Evolutionary conservation across 257 asterid genomes (phyloP).

Genomic region (Fraxinus anomala): DNA sequence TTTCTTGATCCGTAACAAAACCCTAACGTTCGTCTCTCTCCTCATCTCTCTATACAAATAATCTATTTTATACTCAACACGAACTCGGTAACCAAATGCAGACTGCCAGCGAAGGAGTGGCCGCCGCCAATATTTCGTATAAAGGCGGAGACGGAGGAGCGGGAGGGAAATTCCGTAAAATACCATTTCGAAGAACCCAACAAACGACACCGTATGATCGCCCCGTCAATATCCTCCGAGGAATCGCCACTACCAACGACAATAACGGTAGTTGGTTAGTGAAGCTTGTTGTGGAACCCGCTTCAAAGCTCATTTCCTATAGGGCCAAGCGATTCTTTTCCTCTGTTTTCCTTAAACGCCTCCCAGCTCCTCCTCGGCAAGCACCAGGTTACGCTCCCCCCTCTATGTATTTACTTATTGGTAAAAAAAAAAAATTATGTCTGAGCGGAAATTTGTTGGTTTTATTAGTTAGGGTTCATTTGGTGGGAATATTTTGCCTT

Average conservation of each 20-base stretch:
- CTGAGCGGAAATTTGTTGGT: background rate
- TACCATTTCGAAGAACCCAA: slow-evolving; percentile 48
- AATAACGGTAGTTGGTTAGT: slow-evolving; percentile 54
- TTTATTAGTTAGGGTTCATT: background rate
- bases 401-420: background rate
- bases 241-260: slow-evolving; percentile 10
- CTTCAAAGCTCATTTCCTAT: slow-evolving; percentile 61
- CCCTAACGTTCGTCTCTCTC: background rate
- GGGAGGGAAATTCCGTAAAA: slow-evolving; percentile 80
- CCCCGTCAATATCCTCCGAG: slow-evolving; percentile 42
- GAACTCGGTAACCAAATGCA: slow-evolving; percentile 46
- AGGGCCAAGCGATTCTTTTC: slow-evolving; percentile 71
- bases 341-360: slow-evolving; percentile 59
- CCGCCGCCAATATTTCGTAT: slow-evolving; percentile 37
- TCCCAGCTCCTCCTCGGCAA: slow-evolving; percentile 46
- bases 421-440: background rate
- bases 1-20: background rate
- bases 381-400: slow-evolving; percentile 42
- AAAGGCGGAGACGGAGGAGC: slow-evolving; percentile 49
- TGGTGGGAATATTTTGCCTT: background rate
- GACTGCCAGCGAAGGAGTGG: slow-evolving; percentile 57
- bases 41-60: background rate
- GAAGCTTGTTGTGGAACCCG: slow-evolving; percentile 82
- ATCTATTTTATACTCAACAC: background rate
- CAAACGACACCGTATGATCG: slow-evolving; percentile 87